A percentile compares a stretch with the other conserved stretches of the same genome.
Evolutionary conservation across 2,329 filamentous ascomycete genomes (phyloP).

Genomic region (Epichloe sylvatica): DNA sequence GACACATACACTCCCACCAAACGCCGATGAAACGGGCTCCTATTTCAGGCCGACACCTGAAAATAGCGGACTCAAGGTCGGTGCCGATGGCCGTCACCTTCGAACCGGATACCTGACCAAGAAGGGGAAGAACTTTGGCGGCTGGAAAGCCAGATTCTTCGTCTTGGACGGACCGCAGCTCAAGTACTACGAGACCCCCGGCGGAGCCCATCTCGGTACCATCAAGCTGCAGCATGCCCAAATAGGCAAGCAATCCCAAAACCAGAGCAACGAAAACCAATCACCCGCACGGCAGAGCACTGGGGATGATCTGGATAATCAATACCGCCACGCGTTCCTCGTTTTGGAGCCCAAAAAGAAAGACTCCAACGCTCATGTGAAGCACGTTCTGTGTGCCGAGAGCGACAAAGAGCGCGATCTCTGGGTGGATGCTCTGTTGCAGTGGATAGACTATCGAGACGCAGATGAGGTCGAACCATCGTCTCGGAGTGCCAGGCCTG

Average conservation of each 20-base stretch:
- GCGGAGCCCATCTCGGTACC: slow-evolving; percentile 78
- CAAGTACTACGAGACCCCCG: slow-evolving; percentile 84
- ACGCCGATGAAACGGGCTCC: slow-evolving; percentile 39
- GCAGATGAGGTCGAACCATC: slow-evolving; percentile 32
- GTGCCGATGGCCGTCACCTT: slow-evolving; percentile 51
- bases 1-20: slow-evolving; percentile 47
- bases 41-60: slow-evolving; percentile 13
- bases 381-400: slow-evolving; percentile 90
- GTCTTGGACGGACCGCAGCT: slow-evolving; percentile 45
- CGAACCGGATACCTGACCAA: slow-evolving; percentile 92
- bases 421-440: slow-evolving; percentile 82
- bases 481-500: slow-evolving; percentile 13
- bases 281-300: slow-evolving; percentile 41
- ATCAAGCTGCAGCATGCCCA: slow-evolving; percentile 86
- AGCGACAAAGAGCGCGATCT: slow-evolving; percentile 83
- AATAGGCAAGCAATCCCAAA: slow-evolving; percentile 73
- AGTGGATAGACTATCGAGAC: slow-evolving; percentile 70
- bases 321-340: slow-evolving; percentile 92
- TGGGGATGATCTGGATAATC: slow-evolving; percentile 72
- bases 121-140: slow-evolving; percentile 94
- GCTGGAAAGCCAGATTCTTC: slow-evolving; percentile 78
- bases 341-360: slow-evolving; percentile 93
- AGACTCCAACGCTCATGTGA: slow-evolving; percentile 73
- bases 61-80: slow-evolving; percentile 24
- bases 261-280: slow-evolving; percentile 33